These are phyloP conservation scores for Mycena rosella DNA, from an alignment of 768 basidiomycete genomes.

Conservation along the genomic window DNA sequence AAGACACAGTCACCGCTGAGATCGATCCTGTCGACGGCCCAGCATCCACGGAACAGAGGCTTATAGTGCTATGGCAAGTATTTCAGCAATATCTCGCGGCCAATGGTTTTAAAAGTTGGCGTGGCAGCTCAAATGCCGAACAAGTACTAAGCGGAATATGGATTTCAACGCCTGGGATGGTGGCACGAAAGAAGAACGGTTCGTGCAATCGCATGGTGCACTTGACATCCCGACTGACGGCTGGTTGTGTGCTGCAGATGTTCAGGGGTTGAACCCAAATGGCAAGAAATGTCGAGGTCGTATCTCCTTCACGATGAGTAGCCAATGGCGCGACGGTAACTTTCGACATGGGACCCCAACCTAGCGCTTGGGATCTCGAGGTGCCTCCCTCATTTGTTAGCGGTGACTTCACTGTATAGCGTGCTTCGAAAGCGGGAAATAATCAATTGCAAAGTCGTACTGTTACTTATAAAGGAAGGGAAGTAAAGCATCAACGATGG, in stretches of 20 bases:
- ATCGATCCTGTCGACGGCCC: no score
- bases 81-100: not conserved
- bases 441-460: no score
- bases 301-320: constrained; percentile 8
- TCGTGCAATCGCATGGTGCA: not conserved
- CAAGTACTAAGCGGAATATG: constrained; percentile 18
- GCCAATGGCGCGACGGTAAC: not conserved
- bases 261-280: not conserved
- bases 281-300: not conserved
- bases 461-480: no score
- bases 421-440: no score
- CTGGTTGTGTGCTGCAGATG: not conserved
- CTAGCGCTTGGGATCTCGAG: no score
- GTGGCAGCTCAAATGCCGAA: constrained; percentile 10
- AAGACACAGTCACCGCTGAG: no score
- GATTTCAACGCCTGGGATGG: constrained; percentile 16
- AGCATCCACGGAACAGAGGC: no score
- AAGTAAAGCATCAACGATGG: no score
- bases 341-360: not conserved
- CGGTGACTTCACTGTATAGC: no score
- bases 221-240: not conserved
- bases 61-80: constrained; percentile 8
- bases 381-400: no score
- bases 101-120: not conserved
- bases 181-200: constrained; percentile 10